Base-by-base conservation (phyloP, 257 asterid genomes). In the Ligustrum vulgare region DNA sequence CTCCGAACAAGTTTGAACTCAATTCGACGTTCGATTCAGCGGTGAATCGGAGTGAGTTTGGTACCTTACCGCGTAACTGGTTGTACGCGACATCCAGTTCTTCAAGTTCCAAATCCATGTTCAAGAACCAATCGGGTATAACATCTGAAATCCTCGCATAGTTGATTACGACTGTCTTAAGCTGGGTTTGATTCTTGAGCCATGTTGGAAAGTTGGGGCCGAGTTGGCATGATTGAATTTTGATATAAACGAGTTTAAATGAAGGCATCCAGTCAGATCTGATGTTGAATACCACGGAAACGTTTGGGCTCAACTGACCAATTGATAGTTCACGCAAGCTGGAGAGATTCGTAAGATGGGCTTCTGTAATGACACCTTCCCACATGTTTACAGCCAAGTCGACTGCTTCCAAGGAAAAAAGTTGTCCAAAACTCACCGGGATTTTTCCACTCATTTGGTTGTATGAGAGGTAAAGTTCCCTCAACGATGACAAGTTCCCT, bases 361-460 rank as follows among this genome's bases (percentile, higher is more conserved):
- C 71, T 78, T 84, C 87, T 18, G 87, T 81, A n/a, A 81, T 36
- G 22, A 78, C 78, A 69, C 85, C 87, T 51, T 78, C 85, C 85
- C 79, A 84, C 35, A 76, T 28, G 76, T 75, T 80, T 20, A 72
- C 72, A 12, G 43, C 69, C n/a, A 83, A 10, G 69, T 83, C 76
- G 33, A 83, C 32, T 8, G 11, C 63, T 25, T 25, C n/a, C 36
- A 84, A 31, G 41, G 83, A 83, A 20, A 43, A 23, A 36, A 83
- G 83, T 54, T 78, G 73, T 4, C 87, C 85, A 10, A 84, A 47
- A 69, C 73, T 81, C 54, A 56, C 34, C 1, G 85, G 82, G 41
- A 81, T 79, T 23, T 22, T 47, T 63, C 88, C 86, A 36, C 75
- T 65, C 82, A 84, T 73, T 69, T 73, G 36, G 67, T 84, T 84